These are phyloP conservation scores for Talinum fruticosum DNA, from an alignment of 148 eudicot species.

Conservation along the genomic window DNA sequence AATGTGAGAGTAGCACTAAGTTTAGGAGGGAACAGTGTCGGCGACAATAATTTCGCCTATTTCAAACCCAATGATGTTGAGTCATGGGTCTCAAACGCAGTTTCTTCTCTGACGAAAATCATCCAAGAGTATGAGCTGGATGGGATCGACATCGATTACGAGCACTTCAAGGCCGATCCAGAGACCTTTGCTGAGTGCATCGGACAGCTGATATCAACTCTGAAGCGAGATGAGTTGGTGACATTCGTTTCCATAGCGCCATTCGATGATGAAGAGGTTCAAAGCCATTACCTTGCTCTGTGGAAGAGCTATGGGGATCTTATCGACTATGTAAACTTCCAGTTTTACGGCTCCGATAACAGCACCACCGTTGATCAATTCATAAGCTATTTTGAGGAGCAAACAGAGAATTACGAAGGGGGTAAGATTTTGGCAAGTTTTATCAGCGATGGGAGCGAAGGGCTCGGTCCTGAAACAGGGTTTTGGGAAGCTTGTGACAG, in stretches of 20 bases:
- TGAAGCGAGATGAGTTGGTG: constrained; percentile 32
- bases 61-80: constrained; percentile 34
- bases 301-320: constrained; percentile 40
- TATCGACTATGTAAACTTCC: constrained; percentile 50
- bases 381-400: constrained; percentile 33
- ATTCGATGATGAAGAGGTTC: constrained; percentile 34
- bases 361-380: constrained; percentile 34
- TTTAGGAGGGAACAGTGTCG: constrained; percentile 42
- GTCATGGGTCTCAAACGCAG: constrained; percentile 51
- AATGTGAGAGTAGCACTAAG: constrained; percentile 46
- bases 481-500: constrained; percentile 38
- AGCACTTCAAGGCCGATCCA: constrained; percentile 39
- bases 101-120: constrained; percentile 33
- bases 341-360: constrained; percentile 49
- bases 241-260: constrained; percentile 49
- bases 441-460: constrained; percentile 43
- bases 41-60: constrained; percentile 26
- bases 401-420: constrained; percentile 34
- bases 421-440: constrained; percentile 49
- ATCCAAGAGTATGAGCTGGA: constrained; percentile 33
- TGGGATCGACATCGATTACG: constrained; percentile 52
- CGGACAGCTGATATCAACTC: constrained; percentile 37
- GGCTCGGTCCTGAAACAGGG: constrained; percentile 37
- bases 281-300: constrained; percentile 33
- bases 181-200: constrained; percentile 42